These are phyloP conservation scores for Leccinum longicurvipes DNA, from an alignment of 768 basidiomycete species.

Conservation along the genomic window DNA sequence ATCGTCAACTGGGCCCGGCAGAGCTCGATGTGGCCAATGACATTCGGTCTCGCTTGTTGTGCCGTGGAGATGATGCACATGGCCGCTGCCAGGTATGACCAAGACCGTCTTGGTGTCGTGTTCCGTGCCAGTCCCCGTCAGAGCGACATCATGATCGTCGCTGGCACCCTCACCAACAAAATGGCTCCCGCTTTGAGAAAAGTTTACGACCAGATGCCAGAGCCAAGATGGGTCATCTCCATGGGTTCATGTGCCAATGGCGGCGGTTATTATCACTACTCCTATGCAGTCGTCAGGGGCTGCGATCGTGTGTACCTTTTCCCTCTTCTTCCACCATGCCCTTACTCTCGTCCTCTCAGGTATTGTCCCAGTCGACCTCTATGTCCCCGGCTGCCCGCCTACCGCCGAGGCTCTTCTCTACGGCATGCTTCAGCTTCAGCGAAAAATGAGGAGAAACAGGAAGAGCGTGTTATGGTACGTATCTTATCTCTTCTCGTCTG, in stretches of 20 bases:
- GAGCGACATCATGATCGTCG: slow-evolving; percentile 98
- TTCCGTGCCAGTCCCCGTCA: slow-evolving; percentile 99
- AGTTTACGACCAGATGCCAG: slow-evolving; percentile 98
- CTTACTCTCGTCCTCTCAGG: slow-evolving; percentile 41
- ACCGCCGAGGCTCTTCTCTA: slow-evolving; percentile 97
- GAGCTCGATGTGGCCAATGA: slow-evolving; percentile 99
- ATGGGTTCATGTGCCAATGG: slow-evolving; percentile 99
- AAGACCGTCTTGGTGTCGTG: slow-evolving; percentile 94
- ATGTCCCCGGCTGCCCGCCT: slow-evolving; percentile 93
- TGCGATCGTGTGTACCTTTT: slow-evolving; percentile 77
- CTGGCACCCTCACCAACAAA: slow-evolving; percentile 98
- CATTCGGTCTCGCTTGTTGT: slow-evolving; percentile 96
- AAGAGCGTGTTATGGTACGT: slow-evolving; percentile 83
- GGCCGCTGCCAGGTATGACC: slow-evolving; percentile 98
- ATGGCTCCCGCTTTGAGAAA: slow-evolving; percentile 98
- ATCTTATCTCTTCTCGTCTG: neutral
- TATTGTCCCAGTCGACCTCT: slow-evolving; percentile 97
- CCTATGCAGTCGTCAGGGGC: slow-evolving; percentile 97
- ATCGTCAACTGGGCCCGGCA: slow-evolving; percentile 96
- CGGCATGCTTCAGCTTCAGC: slow-evolving; percentile 94
- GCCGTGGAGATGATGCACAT: slow-evolving; percentile 99
- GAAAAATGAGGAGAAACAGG: slow-evolving; percentile 90
- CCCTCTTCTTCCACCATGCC: slow-evolving; percentile 2
- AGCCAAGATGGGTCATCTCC: slow-evolving; percentile 99
- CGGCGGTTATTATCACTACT: slow-evolving; percentile 96